These are phyloP conservation scores for Wallacemonas collosoma DNA, from an alignment of 208 protist species.

Conservation along the genomic window DNA sequence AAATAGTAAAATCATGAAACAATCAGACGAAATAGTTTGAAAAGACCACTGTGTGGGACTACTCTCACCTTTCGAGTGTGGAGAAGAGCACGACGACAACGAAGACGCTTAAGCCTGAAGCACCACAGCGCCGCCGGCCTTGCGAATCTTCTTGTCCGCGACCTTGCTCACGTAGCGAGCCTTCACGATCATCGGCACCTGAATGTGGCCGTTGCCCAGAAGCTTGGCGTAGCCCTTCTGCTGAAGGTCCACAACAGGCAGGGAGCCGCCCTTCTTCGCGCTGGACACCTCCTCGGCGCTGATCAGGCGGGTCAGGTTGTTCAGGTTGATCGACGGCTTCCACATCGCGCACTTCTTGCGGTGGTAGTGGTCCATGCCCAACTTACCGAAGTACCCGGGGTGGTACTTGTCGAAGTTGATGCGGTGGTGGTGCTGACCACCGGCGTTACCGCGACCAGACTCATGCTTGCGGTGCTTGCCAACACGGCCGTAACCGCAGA, in stretches of 20 bases:
- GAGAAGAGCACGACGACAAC: not conserved
- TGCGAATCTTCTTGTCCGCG: constrained; percentile 99
- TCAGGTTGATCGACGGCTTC: constrained; percentile 98
- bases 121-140: constrained; percentile 98
- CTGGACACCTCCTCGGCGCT: constrained; percentile 83
- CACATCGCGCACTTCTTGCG: constrained; percentile 92
- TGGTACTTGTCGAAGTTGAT: constrained; percentile 99
- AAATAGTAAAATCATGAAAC: constrained; percentile 28
- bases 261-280: constrained; percentile 81
- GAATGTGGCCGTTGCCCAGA: constrained; percentile 98
- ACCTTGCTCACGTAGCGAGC: constrained; percentile 98
- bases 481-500: constrained; percentile 92
- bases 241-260: constrained; percentile 98
- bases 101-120: constrained; percentile 92
- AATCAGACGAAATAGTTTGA: constrained; percentile 20
- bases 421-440: constrained; percentile 99
- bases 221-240: constrained; percentile 99
- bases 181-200: constrained; percentile 99
- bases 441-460: constrained; percentile 99
- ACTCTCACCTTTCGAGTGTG: not conserved
- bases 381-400: constrained; percentile 99
- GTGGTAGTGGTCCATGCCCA: constrained; percentile 99
- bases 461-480: constrained; percentile 99
- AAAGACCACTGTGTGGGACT: not conserved
- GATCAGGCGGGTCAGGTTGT: constrained; percentile 99